Evolutionary conservation across 495 filamentous ascomycete species (phyloP), one percentile per base, ranked within the genome.

Genomic region (Viridothelium virens): DNA sequence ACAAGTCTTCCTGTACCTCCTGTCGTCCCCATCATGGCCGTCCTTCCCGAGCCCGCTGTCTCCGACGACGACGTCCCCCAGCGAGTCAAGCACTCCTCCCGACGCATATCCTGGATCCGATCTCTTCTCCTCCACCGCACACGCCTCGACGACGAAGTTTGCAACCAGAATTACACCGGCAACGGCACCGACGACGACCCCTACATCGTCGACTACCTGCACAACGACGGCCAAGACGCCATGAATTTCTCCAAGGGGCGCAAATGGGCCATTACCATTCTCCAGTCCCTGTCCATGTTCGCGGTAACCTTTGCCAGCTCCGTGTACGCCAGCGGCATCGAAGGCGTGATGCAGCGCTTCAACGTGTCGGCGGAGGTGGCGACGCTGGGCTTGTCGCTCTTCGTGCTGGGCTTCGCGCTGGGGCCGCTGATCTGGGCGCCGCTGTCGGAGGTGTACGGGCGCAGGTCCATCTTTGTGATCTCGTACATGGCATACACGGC

Each of bases 391-490:
- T 75, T 91, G 25, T 91, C 88, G 38, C 77, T 91, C 64, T 92
- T 90, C 75, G 88, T 91, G 31, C 65, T 90, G 16, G 89, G 89
- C 2, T 90, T 91, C 70, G 87, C 88, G 33, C 69, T 89, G 63
- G 85, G 81, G 46, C 87, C 84, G 48, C 70, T 89, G 70, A 72
- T 89, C 9, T 89, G 87, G 82, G 86, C 85, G 64, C 87, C 87
- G 16, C 74, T 88, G 31, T 83, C 80, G 67, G 89, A 91, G 74
- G 77, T 90, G 71, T 91, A 87, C 68, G 90, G 90, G 25, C 83
- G 90, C 38, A 87, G 90, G 72, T 74, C 86, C 50, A 78, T 89
- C 16, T 92, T 89, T 75, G 79, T 86, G 71, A 68, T 79, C 37
- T 88, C 87, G 46, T 88, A 89, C 69, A 70, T 78, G 41, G 80